Base-by-base conservation (phyloP, 2,329 filamentous ascomycete species). In the Exophiala sp. region DNA sequence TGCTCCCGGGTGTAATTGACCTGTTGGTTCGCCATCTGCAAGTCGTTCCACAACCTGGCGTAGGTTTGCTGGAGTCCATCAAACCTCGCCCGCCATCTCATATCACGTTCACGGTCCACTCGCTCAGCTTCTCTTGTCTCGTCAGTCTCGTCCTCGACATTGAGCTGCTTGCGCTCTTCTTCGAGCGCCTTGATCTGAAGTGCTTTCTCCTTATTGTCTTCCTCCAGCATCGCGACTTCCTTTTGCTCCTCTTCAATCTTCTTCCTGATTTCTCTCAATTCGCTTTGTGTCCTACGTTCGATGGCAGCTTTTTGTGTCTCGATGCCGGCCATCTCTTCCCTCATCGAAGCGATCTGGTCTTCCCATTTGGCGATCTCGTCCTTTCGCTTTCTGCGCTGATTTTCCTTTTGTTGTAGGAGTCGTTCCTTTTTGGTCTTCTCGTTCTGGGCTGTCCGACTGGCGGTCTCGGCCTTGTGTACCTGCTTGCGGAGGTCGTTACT, bases 401-500 rank as follows among this genome's bases (percentile, higher is more conserved):
- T 73, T 60, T 79, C 75, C 64, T 81, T 83, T 56, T 81, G 76
- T 53, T 79, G 75, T 46, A 84, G 65, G 19, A 73, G 62, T 49
- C 76, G 78, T 50, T 96, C 88, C 63, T 87, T 86, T 63, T 90
- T 87, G 1, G 79, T 76, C 60, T 85, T 86, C 53, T 86, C 84
- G 56, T 85, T 86, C 64, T 94, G 85, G 1, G 87, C 85, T 3
- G 82, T 78, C 41, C 88, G 82, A 72, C 94, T 95, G 57, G 86
- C 77, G 46, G 88, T 82, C 66, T 94, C 88, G 4, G 90, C 81
- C 39, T 80, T 81, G 45, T 87, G 83, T 46, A 94, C 83, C 63
- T 91, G 84, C 55, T 85, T 85, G 62, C 86, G 88, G 46, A 96
- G 70, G 63, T 89, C 88, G 38, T 87, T 83, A 42, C 88, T 96